Percentiles rank a stretch among this genome's conserved stretches.
These are phyloP conservation scores for Hymenoscyphus scutula DNA, from an alignment of 2,329 filamentous ascomycete genomes.

Conservation along the genomic window DNA sequence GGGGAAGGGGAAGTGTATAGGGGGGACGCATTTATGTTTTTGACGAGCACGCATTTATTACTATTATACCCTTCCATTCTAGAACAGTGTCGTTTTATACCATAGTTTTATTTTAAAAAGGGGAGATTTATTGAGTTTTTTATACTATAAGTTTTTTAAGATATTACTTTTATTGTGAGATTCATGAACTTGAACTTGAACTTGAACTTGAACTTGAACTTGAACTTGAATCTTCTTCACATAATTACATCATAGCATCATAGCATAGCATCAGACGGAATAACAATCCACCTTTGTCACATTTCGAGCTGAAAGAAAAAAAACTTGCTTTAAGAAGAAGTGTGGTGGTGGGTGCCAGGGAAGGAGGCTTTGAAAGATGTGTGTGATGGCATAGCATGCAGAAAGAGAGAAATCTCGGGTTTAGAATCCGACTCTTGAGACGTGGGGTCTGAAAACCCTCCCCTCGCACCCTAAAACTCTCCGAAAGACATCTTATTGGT, in stretches of 20 bases:
- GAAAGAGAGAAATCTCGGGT: background rate
- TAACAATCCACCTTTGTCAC: background rate
- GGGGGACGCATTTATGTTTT: conserved; percentile 4
- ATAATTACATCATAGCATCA: background rate
- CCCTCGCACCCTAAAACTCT: no score
- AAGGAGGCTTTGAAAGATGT: no score
- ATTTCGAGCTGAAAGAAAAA: background rate
- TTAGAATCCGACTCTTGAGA: conserved; percentile 1
- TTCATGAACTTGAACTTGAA: background rate
- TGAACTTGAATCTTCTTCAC: background rate
- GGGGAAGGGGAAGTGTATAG: conserved; percentile 5
- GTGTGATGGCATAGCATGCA: no score
- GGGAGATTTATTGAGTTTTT: background rate
- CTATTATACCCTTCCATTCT: conserved; percentile 12
- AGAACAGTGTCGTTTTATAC: conserved; percentile 5
- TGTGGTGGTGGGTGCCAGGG: background rate
- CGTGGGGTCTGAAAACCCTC: conserved; percentile 1
- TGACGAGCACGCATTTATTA: conserved; percentile 7
- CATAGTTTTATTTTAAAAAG: conserved; percentile 3
- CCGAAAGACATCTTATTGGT: background rate
- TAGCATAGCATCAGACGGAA: background rate
- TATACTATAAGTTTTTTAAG: background rate
- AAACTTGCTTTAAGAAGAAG: background rate
- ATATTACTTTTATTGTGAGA: background rate
- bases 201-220: background rate